phyloP scores from a whole-genome alignment of 2,329 filamentous ascomycete species.

The Taxawa tesnikishii region DNA sequence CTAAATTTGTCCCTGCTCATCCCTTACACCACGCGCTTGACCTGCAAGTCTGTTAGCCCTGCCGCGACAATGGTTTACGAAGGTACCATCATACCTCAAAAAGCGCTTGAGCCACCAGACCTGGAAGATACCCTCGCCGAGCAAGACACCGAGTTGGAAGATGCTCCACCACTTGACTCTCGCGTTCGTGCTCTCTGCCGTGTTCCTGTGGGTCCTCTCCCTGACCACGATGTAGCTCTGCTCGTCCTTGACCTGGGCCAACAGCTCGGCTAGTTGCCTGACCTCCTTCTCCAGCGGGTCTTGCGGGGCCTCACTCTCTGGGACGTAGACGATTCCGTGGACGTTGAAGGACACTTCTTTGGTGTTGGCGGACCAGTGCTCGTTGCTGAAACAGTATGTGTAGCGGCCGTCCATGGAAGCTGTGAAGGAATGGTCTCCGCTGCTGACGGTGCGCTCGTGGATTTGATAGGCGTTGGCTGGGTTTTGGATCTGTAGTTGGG shows the following conservation, averaged over 20 bases:
- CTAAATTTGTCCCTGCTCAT: no score
- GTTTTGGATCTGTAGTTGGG: conserved; percentile 54
- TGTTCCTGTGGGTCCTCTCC: conserved; percentile 94
- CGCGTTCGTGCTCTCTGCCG: conserved; percentile 93
- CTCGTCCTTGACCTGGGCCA: conserved; percentile 92
- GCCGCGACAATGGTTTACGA: conserved; percentile 17
- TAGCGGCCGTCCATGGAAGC: conserved; percentile 79
- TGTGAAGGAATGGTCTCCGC: conserved; percentile 86
- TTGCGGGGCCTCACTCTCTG: conserved; percentile 68
- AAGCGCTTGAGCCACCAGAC: conserved; percentile 99
- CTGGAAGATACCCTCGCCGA: conserved; percentile 92
- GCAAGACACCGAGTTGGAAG: conserved; percentile 80
- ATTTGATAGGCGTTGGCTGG: conserved; percentile 64
- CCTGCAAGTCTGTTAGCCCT: conserved; percentile 20
- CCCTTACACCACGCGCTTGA: conserved; percentile 25
- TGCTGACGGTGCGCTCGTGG: conserved; percentile 69
- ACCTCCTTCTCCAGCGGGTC: conserved; percentile 92
- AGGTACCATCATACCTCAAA: conserved; percentile 55
- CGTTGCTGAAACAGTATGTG: conserved; percentile 97
- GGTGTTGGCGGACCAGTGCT: conserved; percentile 89
- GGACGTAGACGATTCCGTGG: conserved; percentile 94
- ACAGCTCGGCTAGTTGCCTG: conserved; percentile 67
- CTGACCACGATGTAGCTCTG: conserved; percentile 93
- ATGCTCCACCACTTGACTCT: conserved; percentile 99
- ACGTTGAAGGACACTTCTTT: conserved; percentile 99